phyloP scores from a whole-genome alignment of 495 filamentous ascomycete species.

The Podospora australis region DNA sequence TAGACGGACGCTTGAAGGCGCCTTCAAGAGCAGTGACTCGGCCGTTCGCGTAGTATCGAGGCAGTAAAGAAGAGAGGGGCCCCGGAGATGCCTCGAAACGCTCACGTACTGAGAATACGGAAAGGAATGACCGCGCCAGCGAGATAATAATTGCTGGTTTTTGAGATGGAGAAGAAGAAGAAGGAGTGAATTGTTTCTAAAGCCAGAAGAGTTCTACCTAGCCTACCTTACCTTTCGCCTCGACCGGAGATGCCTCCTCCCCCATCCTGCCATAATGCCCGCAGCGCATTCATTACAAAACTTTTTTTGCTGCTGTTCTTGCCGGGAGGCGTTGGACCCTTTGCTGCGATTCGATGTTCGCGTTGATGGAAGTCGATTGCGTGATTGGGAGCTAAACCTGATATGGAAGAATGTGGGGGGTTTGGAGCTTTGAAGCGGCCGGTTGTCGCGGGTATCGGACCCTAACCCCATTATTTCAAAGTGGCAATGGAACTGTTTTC shows the following conservation, averaged over 20 bases:
- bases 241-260: neutral
- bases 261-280: constrained; percentile 15
- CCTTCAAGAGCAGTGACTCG: constrained; percentile 15
- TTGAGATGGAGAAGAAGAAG: neutral
- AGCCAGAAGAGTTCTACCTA: constrained; percentile 4
- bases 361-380: constrained; percentile 20
- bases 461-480: too few species aligned
- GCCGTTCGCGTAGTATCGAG: constrained; percentile 17
- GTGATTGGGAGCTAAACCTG: constrained; percentile 21
- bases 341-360: constrained; percentile 12
- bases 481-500: too few species aligned
- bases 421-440: neutral
- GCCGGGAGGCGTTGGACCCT: constrained; percentile 10
- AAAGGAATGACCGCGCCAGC: constrained; percentile 21
- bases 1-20: constrained; percentile 15
- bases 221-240: constrained; percentile 4
- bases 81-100: constrained; percentile 20
- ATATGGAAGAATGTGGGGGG: constrained; percentile 7
- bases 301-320: neutral
- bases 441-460: too few species aligned
- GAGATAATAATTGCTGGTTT: constrained; percentile 8
- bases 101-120: constrained; percentile 15
- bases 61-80: constrained; percentile 14
- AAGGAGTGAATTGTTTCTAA: neutral
- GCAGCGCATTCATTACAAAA: constrained; percentile 6